A percentile compares a stretch with the other conserved stretches of the same genome.
Evolutionary conservation across 2,329 filamentous ascomycete species (phyloP).

Genomic region (Alternaria angustiovoidea): DNA sequence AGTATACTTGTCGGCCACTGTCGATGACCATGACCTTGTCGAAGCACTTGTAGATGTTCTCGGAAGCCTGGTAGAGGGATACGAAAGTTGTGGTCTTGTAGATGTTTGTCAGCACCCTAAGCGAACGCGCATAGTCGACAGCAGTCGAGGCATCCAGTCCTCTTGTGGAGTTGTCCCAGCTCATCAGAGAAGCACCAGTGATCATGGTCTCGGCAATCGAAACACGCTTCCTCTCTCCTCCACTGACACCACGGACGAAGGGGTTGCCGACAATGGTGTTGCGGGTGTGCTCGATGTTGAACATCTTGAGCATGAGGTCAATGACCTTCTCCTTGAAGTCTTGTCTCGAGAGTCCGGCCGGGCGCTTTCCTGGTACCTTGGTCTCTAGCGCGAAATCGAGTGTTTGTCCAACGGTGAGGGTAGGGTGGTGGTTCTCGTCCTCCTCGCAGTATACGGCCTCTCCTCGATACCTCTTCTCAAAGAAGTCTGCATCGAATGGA

Average conservation of each 20-base stretch:
- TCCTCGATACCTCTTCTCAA: conserved; percentile 75
- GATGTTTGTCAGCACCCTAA: conserved; percentile 75
- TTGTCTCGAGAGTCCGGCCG: conserved; percentile 73
- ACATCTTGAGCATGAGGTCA: conserved; percentile 82
- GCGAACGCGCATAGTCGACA: conserved; percentile 58
- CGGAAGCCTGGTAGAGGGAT: conserved; percentile 84
- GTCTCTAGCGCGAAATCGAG: conserved; percentile 84
- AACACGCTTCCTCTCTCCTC: conserved; percentile 80
- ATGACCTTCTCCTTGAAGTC: conserved; percentile 82
- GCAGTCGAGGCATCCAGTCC: conserved; percentile 60
- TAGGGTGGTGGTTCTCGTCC: conserved; percentile 85
- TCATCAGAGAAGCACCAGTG: conserved; percentile 73
- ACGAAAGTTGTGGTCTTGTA: conserved; percentile 87
- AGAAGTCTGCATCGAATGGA: conserved; percentile 74
- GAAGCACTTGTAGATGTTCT: conserved; percentile 80
- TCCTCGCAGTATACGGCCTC: conserved; percentile 88
- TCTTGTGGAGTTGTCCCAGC: conserved; percentile 64
- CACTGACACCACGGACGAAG: conserved; percentile 79
- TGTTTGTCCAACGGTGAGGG: conserved; percentile 86
- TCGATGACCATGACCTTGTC: conserved; percentile 88
- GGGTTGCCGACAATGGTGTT: conserved; percentile 85
- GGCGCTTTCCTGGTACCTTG: conserved; percentile 83
- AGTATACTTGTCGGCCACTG: conserved; percentile 77
- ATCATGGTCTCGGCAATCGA: conserved; percentile 85
- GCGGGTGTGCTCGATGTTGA: conserved; percentile 89